Base-by-base conservation (phyloP, 495 filamentous ascomycete genomes). In the Aspergillus kassunensis region DNA sequence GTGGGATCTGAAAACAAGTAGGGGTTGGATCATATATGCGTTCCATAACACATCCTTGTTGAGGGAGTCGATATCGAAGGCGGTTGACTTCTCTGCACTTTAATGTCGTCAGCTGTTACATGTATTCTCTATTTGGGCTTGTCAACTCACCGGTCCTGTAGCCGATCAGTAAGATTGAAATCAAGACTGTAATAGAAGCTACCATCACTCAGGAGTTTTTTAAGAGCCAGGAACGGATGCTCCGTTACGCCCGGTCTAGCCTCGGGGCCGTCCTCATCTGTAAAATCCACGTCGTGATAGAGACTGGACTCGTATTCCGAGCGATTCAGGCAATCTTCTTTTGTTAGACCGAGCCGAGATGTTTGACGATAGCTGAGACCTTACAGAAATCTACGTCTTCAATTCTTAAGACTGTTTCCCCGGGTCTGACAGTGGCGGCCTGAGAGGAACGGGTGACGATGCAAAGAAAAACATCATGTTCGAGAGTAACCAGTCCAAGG, bases 121-220 rank as follows among this genome's bases (percentile, higher is more conserved):
- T 4, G 53, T 34, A 18, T 29, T 35, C 15, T n/a, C 21, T 29
- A 12, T 39, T 25, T 6, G 13, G 36, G 19, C 15, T n/a, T 16
- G 43, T 13, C 12, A 35, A 59, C 80, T 64, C 69, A 91, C 87
- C 92, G 86, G 59, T 96, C 86, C 69, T 98, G 93, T 56, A 97
- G 74, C 55, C 93, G 81, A 67, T 92, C 92, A 20, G 93, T 97
- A 18, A 98, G 79, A 66, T 97, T 91, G 64, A 98, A 98, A 70
- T 97, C 89, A 24, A 89, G 85, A 60, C 92, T 97, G 67, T 96
- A 98, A 66, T 97, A 97, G 63, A 98, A 98, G 11, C 86, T 96
- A n/a, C 95, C 91, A 69, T 93, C 88, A 55, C 89, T 84, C 18
- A 98, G 75, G 9, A 98, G 78, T 75, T 95, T 97, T 63, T 91